These are phyloP conservation scores for Hyaloperonospora arabidopsidis DNA, from an alignment of 352 stramenopile genomes.

Conservation along the genomic window DNA sequence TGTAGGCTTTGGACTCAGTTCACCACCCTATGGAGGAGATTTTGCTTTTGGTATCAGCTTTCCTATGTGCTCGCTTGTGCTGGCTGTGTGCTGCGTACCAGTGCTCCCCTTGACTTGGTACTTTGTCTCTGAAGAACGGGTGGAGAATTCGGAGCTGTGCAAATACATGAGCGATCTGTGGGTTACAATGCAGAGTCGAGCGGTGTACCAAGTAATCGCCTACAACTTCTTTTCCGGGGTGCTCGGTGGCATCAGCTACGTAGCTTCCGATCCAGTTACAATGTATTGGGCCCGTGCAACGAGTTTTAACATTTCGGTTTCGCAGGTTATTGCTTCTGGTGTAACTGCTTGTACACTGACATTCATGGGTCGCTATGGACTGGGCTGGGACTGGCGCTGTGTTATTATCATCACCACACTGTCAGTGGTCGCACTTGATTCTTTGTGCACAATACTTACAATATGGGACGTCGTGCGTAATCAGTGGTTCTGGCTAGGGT, in stretches of 20 bases:
- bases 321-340: constrained; percentile 24
- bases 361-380: constrained; percentile 28
- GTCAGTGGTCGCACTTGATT: constrained; percentile 24
- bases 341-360: constrained; percentile 24
- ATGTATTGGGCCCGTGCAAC: constrained; percentile 36
- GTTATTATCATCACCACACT: constrained; percentile 27
- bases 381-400: constrained; percentile 34
- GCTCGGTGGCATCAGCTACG: constrained; percentile 25
- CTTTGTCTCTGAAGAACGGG: constrained; percentile 26
- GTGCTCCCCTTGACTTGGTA: constrained; percentile 33
- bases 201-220: constrained; percentile 33
- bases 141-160: constrained; percentile 7
- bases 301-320: constrained; percentile 32
- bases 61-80: constrained; percentile 19
- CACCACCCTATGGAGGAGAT: constrained; percentile 24
- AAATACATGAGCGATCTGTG: constrained; percentile 27
- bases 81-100: constrained; percentile 22
- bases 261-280: constrained; percentile 22
- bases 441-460: constrained; percentile 27
- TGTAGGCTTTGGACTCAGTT: constrained; percentile 33
- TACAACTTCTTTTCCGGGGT: constrained; percentile 36
- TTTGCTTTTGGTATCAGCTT: constrained; percentile 34
- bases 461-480: constrained; percentile 33
- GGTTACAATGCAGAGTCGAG: constrained; percentile 24
- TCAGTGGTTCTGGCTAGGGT: constrained; percentile 38